phyloP scores from a whole-genome alignment of 495 filamentous ascomycete species.

The Thozetella sp. region DNA sequence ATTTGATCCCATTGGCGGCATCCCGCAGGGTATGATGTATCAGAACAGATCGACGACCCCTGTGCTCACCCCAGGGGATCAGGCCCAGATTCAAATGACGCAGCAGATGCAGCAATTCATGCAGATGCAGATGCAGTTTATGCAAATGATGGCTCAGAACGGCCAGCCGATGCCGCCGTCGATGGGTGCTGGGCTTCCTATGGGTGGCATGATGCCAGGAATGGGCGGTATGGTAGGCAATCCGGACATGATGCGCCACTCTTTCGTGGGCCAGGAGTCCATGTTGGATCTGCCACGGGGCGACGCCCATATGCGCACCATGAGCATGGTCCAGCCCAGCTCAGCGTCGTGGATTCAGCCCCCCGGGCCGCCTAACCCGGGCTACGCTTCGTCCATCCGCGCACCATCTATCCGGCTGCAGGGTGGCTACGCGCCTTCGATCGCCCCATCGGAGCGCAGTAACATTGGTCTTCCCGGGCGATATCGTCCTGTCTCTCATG shows the following conservation, averaged over 20 bases:
- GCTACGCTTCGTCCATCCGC: constrained; percentile 31
- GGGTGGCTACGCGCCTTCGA: constrained; percentile 60
- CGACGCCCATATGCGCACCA: constrained; percentile 54
- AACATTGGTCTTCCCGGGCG: constrained; percentile 87
- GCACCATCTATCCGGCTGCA: constrained; percentile 44
- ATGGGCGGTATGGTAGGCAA: constrained; percentile 17
- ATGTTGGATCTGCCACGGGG: constrained; percentile 36
- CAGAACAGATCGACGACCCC: constrained; percentile 33
- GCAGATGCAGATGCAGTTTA: constrained; percentile 94
- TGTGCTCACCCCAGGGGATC: constrained; percentile 64
- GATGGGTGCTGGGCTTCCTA: constrained; percentile 7
- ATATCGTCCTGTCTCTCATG: constrained; percentile 86
- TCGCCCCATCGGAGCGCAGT: constrained; percentile 93
- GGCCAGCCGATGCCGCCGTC: constrained; percentile 9
- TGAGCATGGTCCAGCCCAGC: constrained; percentile 82
- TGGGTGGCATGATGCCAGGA: constrained; percentile 23
- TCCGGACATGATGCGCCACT: constrained; percentile 40
- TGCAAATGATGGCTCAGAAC: constrained; percentile 71
- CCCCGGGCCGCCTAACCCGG: constrained; percentile 16
- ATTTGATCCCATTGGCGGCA: constrained; percentile 45
- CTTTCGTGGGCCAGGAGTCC: constrained; percentile 38
- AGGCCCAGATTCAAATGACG: constrained; percentile 79
- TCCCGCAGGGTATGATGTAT: constrained; percentile 52
- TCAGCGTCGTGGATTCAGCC: constrained; percentile 52
- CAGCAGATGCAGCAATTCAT: constrained; percentile 90